Base-by-base conservation (phyloP, 2,329 filamentous ascomycete species). In the Macroventuria anomochaeta region DNA sequence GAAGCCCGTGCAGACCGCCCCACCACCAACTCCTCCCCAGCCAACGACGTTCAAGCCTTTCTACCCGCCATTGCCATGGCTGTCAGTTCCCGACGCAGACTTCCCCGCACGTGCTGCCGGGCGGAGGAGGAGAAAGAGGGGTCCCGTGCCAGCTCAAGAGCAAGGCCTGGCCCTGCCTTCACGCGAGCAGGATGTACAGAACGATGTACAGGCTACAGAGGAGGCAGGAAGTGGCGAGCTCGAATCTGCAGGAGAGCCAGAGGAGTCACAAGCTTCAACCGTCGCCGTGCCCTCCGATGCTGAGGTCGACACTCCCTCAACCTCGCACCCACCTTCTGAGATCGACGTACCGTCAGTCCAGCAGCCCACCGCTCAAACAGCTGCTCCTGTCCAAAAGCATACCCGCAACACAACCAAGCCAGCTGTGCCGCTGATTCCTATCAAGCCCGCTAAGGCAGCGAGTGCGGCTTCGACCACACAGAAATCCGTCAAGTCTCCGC, bases 241-340 rank as follows among this genome's bases (percentile, higher is more conserved):
- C 70, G 78, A 79, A 48, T 79, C 80, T 36, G 80, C 61, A 3
- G 71, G 70, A 36, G 71, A 67, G 29, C 63, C 71, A 2, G 63
- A 62, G 49, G 70, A 75, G 43, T 79, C 78, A 0, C 77, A 79
- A 47, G 68, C 75, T 7, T 79, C 77, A 2, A 79, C 78, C 11
- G 66, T 76, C 10, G 75, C 79, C 23, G 75, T 73, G 11, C 71
- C 75, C 7, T 80, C 78, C 12, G 77, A 81, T 15, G 77, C 74
- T 25, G 76, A 80, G 70, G 65, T 75, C 6, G 83, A 85, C 57
- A 86, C 84, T 1, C 84, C 84, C 8, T 79, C 80, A 3, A 83
- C 83, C 7, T 85, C 84, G 7, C 80, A 84, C 54, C 80, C 81
- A 34, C 82, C 82, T 8, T 86, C 84, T 2, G 83, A 86, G 58